Base-by-base conservation (phyloP, 805 yeast genomes). In the Hanseniaspora lindneri region DNA sequence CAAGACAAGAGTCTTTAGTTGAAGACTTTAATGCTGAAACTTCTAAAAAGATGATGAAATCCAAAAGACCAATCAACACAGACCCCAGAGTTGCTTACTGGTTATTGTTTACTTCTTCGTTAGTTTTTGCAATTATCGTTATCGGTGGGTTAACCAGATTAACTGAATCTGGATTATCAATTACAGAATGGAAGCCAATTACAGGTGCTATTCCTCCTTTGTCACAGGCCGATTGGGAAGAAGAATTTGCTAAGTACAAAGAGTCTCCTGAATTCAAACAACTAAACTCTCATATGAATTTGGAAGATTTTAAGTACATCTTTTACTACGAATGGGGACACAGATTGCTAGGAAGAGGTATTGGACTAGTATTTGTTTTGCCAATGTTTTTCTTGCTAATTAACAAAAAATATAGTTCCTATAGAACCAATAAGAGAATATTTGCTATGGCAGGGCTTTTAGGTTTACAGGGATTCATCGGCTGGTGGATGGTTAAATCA, bases 401-500 rank as follows among this genome's bases (percentile, higher is more conserved):
- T 58, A 70, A 72, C 16, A 67, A 80, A 3, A 76, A 77, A 35
- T 77, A 70, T 54, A 77, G 89, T 10, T 77, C 87, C 2, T 65
- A 75, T 3, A 78, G 77, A 51, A 80, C 83, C 3, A 79, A 84
- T 42, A 68, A 69, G 50, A 73, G 85, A 55, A 68, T 92, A 14
- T 64, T 83, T 19, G 84, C 84, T 1, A 74, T 92, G 40, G 75
- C 94, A 36, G 77, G 73, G 0, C 67, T 92, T 44, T 71, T 92
- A 51, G 99, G 95, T 10, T 67, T 92, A 41, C 98, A 92, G 69
- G 98, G 98, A 47, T 83, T 80, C 47, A 81, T 92, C 55, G 98
- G 98, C 28, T 92, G 98, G 98, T 92, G 99, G 99, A 92, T 92
- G 98, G 98, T 92, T 46, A 79, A 83, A 58, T 85, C 96, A 9